phyloP scores from a whole-genome alignment of 495 filamentous ascomycete species.

The Pyrenopolyporus hunteri region DNA sequence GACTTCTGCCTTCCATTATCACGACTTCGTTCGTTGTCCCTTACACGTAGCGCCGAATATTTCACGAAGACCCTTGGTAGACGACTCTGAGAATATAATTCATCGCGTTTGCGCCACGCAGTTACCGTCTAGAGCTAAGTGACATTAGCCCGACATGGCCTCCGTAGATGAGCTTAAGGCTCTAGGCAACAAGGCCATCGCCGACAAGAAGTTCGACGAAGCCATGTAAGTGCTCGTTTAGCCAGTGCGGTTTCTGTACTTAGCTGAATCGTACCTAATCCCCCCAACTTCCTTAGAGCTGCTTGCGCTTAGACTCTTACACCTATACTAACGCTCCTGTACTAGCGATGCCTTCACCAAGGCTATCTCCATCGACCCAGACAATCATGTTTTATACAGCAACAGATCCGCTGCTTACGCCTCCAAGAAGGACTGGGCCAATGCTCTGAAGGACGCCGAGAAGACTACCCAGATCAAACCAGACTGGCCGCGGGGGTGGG shows the following conservation, averaged over 20 bases:
- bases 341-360: slow-evolving; percentile 90
- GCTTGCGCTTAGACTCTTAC: no score
- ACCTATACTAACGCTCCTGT: slow-evolving; percentile 14
- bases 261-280: no score
- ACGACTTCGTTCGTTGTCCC: background rate
- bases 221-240: slow-evolving; percentile 74
- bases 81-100: background rate
- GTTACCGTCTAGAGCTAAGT: background rate
- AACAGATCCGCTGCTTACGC: slow-evolving; percentile 97
- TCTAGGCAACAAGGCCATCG: slow-evolving; percentile 96
- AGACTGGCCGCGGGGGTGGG: slow-evolving; percentile 97
- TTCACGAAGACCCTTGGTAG: background rate
- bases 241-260: background rate
- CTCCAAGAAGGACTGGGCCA: slow-evolving; percentile 83
- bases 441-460: slow-evolving; percentile 85
- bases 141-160: slow-evolving; percentile 43
- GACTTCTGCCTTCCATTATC: background rate
- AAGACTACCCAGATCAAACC: slow-evolving; percentile 94
- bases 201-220: slow-evolving; percentile 93
- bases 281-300: background rate
- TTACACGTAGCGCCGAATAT: no score
- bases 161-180: slow-evolving; percentile 79
- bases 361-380: slow-evolving; percentile 86
- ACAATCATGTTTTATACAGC: slow-evolving; percentile 95
- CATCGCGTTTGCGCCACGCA: background rate